Evolutionary conservation across 345 rosid species (phyloP).

Genomic region (Pistacia integerrima): DNA sequence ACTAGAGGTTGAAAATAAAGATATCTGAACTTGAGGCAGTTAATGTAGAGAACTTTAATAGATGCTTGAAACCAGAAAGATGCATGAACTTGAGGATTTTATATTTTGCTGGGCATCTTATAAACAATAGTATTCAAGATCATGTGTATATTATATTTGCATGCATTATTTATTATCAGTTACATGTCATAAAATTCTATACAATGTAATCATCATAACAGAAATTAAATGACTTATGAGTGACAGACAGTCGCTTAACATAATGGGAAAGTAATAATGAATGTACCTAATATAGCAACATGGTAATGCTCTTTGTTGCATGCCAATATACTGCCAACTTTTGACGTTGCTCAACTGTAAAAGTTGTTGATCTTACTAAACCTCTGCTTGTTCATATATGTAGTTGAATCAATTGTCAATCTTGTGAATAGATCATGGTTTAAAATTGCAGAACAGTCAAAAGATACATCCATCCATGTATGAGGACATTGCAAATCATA

Average conservation of each 20-base stretch:
- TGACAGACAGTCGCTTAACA: neutral
- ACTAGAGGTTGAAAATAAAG: neutral
- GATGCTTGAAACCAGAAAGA: neutral
- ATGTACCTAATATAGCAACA: neutral
- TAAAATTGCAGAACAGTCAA: conserved; percentile 54
- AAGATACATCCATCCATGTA: conserved; percentile 61
- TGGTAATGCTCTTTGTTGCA: neutral
- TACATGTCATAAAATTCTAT: neutral
- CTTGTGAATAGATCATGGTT: conserved; percentile 7
- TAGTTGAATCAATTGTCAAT: conserved; percentile 10
- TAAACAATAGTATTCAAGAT: too few species aligned
- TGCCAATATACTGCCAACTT: neutral
- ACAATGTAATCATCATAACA: neutral
- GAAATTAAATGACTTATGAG: neutral
- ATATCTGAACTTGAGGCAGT: neutral
- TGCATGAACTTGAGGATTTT: neutral
- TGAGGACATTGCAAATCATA: conserved; percentile 30
- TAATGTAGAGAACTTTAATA: too few species aligned
- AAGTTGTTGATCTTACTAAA: neutral
- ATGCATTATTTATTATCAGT: too few species aligned
- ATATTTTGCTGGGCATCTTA: neutral
- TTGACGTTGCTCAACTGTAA: neutral
- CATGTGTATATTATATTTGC: neutral
- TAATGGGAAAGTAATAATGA: neutral
- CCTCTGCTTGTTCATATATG: neutral